Conservation (phyloP, 192 early-diverging fungal species). For the Phlyctochytrium planicorne region DNA sequence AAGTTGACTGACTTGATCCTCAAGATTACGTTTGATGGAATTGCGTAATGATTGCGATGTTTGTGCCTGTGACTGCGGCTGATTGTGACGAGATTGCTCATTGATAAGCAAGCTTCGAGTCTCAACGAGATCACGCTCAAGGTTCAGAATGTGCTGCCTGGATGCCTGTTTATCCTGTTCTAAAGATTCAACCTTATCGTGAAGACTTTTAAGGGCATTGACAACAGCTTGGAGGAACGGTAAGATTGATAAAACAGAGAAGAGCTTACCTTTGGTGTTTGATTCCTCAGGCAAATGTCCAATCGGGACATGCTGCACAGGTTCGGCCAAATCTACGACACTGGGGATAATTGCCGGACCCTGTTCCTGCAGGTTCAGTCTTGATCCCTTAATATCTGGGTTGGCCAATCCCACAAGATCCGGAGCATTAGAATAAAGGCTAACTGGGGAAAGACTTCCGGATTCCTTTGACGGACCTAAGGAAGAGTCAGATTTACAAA, state of each 20-base stretch:
- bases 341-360: conserved; percentile 25
- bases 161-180: conserved; percentile 47
- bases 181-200: conserved; percentile 42
- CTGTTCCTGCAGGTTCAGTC: conserved; percentile 24
- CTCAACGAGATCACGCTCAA: conserved; percentile 38
- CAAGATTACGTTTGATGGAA: not conserved
- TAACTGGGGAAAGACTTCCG: not conserved
- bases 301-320: conserved; percentile 1
- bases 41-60: not conserved
- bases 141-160: conserved; percentile 30
- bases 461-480: not conserved
- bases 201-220: conserved; percentile 47
- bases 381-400: conserved; percentile 10
- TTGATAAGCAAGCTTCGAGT: conserved; percentile 21
- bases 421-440: conserved; percentile 1
- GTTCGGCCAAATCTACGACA: conserved; percentile 24
- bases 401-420: conserved; percentile 23
- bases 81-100: conserved; percentile 6
- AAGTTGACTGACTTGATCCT: not conserved
- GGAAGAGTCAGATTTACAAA: not conserved
- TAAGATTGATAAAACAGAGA: not conserved
- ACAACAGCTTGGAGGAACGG: conserved; percentile 29
- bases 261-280: conserved; percentile 14
- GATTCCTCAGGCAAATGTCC: conserved; percentile 25
- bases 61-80: not conserved